phyloP scores from a whole-genome alignment of 2,329 filamentous ascomycete species.

The Cladosporium sp. region DNA sequence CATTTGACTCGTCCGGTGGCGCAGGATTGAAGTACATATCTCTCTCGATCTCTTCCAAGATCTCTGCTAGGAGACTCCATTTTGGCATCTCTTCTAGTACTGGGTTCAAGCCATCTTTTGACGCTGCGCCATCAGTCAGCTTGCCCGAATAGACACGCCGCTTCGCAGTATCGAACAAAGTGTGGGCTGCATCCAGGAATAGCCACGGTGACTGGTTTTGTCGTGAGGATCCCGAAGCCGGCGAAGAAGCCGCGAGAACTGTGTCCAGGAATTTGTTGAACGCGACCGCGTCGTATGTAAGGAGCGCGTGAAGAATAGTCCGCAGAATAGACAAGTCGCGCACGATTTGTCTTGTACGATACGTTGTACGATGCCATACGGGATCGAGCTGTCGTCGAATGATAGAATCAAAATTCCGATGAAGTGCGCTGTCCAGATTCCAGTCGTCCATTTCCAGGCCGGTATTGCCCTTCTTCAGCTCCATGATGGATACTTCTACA shows the following conservation, averaged over 20 bases:
- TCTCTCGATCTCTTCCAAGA: conserved; percentile 87
- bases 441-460: conserved; percentile 95
- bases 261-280: conserved; percentile 93
- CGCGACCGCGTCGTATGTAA: conserved; percentile 83
- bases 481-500: conserved; percentile 88
- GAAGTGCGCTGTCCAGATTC: conserved; percentile 88
- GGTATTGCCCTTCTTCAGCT: conserved; percentile 84
- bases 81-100: conserved; percentile 94
- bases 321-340: conserved; percentile 80
- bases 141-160: conserved; percentile 77
- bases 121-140: conserved; percentile 54
- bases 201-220: conserved; percentile 94
- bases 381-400: conserved; percentile 87
- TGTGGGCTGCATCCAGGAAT: conserved; percentile 90
- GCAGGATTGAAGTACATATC: conserved; percentile 80
- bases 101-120: conserved; percentile 63
- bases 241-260: conserved; percentile 83
- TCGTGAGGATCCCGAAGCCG: conserved; percentile 77
- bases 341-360: conserved; percentile 91
- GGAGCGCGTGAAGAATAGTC: conserved; percentile 71
- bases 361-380: conserved; percentile 95
- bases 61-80: conserved; percentile 82
- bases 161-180: conserved; percentile 87
- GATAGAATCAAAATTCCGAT: conserved; percentile 86
- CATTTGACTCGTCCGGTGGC: conserved; percentile 76